These are phyloP conservation scores for Westerdykella ornata DNA, from an alignment of 2,329 filamentous ascomycete species.

Conservation along the genomic window DNA sequence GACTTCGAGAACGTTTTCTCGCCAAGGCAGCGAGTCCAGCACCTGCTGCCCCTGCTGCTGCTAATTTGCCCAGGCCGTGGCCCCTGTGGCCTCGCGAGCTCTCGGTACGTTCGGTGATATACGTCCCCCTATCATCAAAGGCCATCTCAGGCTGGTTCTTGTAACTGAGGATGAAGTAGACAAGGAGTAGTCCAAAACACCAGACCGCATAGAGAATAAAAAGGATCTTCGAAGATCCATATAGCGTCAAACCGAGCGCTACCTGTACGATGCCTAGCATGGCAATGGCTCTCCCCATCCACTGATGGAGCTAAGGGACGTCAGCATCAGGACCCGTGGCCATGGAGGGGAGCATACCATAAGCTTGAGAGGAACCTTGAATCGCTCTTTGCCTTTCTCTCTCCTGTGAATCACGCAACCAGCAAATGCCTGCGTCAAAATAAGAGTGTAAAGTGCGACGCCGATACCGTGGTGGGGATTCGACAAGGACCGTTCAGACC, in stretches of 20 bases:
- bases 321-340: slow-evolving; percentile 7
- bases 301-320: slow-evolving; percentile 70
- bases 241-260: slow-evolving; percentile 80
- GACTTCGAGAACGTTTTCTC: slow-evolving; percentile 37
- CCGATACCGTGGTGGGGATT: slow-evolving; percentile 85
- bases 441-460: slow-evolving; percentile 66
- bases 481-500: slow-evolving; percentile 61
- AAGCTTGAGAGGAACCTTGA: slow-evolving; percentile 52
- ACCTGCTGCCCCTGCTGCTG: slow-evolving; percentile 51
- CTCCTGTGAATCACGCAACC: slow-evolving; percentile 57
- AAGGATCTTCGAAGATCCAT: slow-evolving; percentile 76
- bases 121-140: slow-evolving; percentile 53
- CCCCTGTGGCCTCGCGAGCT: slow-evolving; percentile 35
- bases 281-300: slow-evolving; percentile 71
- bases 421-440: slow-evolving; percentile 64
- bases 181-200: slow-evolving; percentile 62
- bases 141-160: slow-evolving; percentile 51
- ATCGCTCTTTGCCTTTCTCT: slow-evolving; percentile 48
- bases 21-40: slow-evolving; percentile 51
- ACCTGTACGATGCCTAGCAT: slow-evolving; percentile 81
- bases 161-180: slow-evolving; percentile 77
- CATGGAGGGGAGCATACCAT: slow-evolving; percentile 41
- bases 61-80: slow-evolving; percentile 42
- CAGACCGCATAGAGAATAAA: slow-evolving; percentile 84
- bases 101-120: slow-evolving; percentile 50